Evolutionary conservation across 1,284 basidiomycete species (phyloP).

Genomic region (Cutaneotrichosporon cyanovorans): DNA sequence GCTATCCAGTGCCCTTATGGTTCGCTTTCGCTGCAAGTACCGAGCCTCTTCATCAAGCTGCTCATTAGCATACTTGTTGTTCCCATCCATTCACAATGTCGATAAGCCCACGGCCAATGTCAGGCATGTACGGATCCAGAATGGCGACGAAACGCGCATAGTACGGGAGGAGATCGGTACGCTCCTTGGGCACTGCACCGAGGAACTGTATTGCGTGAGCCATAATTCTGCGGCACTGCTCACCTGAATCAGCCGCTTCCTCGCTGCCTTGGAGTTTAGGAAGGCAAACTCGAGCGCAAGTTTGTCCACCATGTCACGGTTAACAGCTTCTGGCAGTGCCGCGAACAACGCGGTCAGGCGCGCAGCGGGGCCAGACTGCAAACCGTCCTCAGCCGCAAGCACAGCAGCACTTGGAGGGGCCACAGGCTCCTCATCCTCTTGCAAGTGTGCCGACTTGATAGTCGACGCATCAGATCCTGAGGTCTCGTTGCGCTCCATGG

Average conservation of each 20-base stretch:
- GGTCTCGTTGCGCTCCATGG: slow-evolving; percentile 14
- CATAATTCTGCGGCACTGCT: slow-evolving; percentile 9
- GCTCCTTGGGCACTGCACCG: slow-evolving; percentile 73
- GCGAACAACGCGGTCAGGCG: slow-evolving; percentile 84
- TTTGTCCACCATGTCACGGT: slow-evolving; percentile 85
- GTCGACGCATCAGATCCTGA: slow-evolving; percentile 8
- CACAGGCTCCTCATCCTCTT: slow-evolving; percentile 40
- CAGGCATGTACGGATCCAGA: slow-evolving; percentile 85
- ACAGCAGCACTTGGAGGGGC: slow-evolving; percentile 5
- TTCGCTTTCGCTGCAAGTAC: slow-evolving; percentile 89
- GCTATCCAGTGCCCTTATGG: slow-evolving; percentile 79
- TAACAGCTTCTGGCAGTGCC: slow-evolving; percentile 87
- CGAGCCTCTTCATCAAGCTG: slow-evolving; percentile 95
- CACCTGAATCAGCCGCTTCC: slow-evolving; percentile 81
- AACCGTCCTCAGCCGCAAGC: slow-evolving; percentile 38
- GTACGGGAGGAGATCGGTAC: slow-evolving; percentile 85
- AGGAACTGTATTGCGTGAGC: slow-evolving; percentile 58
- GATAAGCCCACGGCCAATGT: slow-evolving; percentile 75
- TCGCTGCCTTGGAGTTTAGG: slow-evolving; percentile 88
- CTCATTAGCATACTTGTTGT: no score
- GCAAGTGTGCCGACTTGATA: slow-evolving; percentile 16
- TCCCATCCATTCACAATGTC: slow-evolving; percentile 64
- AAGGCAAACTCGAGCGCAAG: slow-evolving; percentile 93
- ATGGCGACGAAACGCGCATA: slow-evolving; percentile 86
- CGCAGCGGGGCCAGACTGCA: slow-evolving; percentile 75